These are phyloP conservation scores for Salicornia ramosissima DNA, from an alignment of 148 eudicot species.

Conservation along the genomic window DNA sequence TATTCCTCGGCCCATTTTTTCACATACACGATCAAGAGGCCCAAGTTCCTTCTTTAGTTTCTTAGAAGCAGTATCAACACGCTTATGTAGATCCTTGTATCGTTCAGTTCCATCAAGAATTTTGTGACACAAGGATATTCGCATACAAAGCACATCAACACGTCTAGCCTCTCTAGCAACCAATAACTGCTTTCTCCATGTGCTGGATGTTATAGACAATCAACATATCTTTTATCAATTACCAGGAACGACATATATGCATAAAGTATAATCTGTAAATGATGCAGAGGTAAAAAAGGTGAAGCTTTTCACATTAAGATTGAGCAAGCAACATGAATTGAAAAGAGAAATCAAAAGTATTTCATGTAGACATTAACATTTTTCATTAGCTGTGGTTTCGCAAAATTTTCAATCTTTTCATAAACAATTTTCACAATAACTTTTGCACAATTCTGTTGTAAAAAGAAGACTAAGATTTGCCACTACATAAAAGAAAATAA, in stretches of 20 bases:
- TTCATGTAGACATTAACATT: background rate
- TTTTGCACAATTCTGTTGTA: background rate
- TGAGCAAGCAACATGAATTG: background rate
- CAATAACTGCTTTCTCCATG: conserved; percentile 55
- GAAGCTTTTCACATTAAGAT: background rate
- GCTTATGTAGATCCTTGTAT: conserved; percentile 43
- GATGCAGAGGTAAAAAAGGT: background rate
- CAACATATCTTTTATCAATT: background rate
- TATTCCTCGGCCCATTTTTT: conserved; percentile 54
- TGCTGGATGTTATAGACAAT: conserved; percentile 14
- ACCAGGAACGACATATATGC: background rate
- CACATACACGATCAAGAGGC: conserved; percentile 46
- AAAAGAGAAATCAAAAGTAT: background rate
- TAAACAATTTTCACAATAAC: background rate
- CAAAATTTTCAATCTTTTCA: background rate
- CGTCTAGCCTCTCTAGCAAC: conserved; percentile 64
- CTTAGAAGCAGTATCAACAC: conserved; percentile 44
- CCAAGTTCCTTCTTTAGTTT: conserved; percentile 63
- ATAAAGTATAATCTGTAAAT: background rate
- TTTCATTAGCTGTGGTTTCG: too few relatives aligned
- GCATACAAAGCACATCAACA: conserved; percentile 58
- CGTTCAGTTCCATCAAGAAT: conserved; percentile 53
- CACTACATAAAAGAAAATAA: background rate
- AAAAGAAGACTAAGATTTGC: background rate
- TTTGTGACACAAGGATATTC: conserved; percentile 53